A percentile compares a stretch with the other conserved stretches of the same genome.
phyloP scores from a whole-genome alignment of 257 asterid species.

The Oldenlandia corymbosa region DNA sequence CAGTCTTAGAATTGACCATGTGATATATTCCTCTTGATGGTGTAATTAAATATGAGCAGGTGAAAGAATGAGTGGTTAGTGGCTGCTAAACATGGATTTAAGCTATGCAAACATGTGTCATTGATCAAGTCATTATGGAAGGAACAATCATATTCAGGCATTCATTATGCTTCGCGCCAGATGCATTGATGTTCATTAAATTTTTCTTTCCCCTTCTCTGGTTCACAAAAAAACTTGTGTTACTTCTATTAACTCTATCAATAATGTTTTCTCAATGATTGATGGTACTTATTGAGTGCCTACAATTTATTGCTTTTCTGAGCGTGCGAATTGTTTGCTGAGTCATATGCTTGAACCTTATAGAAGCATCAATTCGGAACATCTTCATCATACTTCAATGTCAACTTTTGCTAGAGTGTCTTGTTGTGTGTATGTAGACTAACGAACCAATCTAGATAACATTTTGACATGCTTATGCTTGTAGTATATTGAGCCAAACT shows the following conservation, averaged over 20 bases:
- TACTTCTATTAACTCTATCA: too few species aligned
- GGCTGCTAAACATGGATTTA: too few species aligned
- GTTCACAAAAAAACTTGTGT: too few species aligned
- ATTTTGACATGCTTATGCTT: neutral
- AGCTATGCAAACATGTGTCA: too few species aligned
- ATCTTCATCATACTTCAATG: neutral
- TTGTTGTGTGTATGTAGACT: neutral
- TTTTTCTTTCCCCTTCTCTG: too few species aligned
- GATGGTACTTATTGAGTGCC: neutral
- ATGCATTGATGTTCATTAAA: too few species aligned
- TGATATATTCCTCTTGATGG: neutral
- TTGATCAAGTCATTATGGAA: too few species aligned
- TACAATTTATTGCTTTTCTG: neutral
- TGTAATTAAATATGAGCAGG: too few species aligned
- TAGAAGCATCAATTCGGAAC: neutral
- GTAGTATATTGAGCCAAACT: too few species aligned
- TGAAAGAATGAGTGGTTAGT: too few species aligned
- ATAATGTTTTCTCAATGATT: too few species aligned
- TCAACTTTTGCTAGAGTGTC: neutral
- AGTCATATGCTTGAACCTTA: neutral
- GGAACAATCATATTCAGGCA: neutral
- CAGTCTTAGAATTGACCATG: neutral
- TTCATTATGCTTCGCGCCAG: too few species aligned
- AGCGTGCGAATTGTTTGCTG: neutral
- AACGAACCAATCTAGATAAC: neutral